Percentiles rank a stretch among this genome's conserved stretches.
phyloP scores from a whole-genome alignment of 805 yeast genomes.

The Myxozyma udenii region DNA sequence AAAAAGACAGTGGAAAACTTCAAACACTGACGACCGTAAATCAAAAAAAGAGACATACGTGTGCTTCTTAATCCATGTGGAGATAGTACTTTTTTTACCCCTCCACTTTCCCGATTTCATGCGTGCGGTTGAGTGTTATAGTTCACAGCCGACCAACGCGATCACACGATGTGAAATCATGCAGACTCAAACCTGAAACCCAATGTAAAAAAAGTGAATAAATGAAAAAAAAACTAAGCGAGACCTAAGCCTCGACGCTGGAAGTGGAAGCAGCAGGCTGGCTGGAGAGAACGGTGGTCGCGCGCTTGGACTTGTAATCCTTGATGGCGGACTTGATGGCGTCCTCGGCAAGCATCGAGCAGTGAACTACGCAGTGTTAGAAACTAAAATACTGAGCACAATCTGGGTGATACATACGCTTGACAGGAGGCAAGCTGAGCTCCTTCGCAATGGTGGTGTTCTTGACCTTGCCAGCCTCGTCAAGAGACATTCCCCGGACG shows the following conservation, averaged over 20 bases:
- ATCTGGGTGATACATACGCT: slow-evolving; percentile 39
- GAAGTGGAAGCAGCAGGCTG: not conserved
- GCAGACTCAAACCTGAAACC: not conserved
- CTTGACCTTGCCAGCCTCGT: slow-evolving; percentile 88
- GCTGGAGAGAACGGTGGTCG: slow-evolving; percentile 35
- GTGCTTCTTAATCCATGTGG: too few species aligned
- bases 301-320: slow-evolving; percentile 85
- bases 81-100: too few species aligned
- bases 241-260: too few species aligned
- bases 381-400: not conserved
- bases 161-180: too few species aligned
- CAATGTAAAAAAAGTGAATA: too few species aligned
- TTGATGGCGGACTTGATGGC: slow-evolving; percentile 96
- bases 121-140: too few species aligned
- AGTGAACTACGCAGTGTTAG: slow-evolving; percentile 52
- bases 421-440: slow-evolving; percentile 92
- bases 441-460: slow-evolving; percentile 94
- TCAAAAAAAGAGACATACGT: too few species aligned
- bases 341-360: slow-evolving; percentile 98
- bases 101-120: too few species aligned
- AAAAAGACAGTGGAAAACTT: too few species aligned
- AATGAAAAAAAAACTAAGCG: too few species aligned
- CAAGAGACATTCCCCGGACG: slow-evolving; percentile 90
- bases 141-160: too few species aligned
- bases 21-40: too few species aligned